Base-by-base conservation (phyloP, 495 filamentous ascomycete species). In the Hypoxylon lenormandii region DNA sequence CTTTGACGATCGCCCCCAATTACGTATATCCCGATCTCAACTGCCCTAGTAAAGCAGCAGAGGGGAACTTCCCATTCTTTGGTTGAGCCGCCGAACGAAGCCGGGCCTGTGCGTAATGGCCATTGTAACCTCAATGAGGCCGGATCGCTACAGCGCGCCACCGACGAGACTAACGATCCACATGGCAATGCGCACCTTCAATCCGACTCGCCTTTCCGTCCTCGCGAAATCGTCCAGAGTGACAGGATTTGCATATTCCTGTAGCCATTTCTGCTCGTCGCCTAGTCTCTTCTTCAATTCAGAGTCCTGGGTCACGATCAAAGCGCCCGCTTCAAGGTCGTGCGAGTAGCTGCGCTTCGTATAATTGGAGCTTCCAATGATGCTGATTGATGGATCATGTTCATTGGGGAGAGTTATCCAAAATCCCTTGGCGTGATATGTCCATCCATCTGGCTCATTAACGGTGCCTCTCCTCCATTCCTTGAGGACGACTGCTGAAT, bases 361-460 rank as follows among this genome's bases (percentile, higher is more conserved):
- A 78, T 97, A 99, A 75, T 99, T 99, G 42, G 91, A 94, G 70
- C 90, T 94, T 0, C 95, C 95, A 4, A 99, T 87, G 2, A 97
- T 81, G 21, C 87, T 94, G 21, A 97, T 84, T 51, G 90, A 90
- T 2, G 94, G 93, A 13, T 82, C 78, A 18, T 80, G 72, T 49
- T 80, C 76, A 8, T 78, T 74, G 0, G 89, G 88, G 11, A 97
- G 78, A 0, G 92, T 92, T 19, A 97, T 84, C 95, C 95, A 98
- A 1, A 98, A 81, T 0, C 95, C 95, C 79, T 99, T 99, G 49
- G 95, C 95, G 73, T 99, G 95, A 75, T 99, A 99, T 0, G 94
- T 97, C 95, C 95, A 99, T 1, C 92, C 96, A 15, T 82, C 90
- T 0, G 88, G 87, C 71, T 92, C 86, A 22, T 89, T 88, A 21